These are phyloP conservation scores for Aspergillus spinulosporus DNA, from an alignment of 2,329 filamentous ascomycete species.

Conservation along the genomic window DNA sequence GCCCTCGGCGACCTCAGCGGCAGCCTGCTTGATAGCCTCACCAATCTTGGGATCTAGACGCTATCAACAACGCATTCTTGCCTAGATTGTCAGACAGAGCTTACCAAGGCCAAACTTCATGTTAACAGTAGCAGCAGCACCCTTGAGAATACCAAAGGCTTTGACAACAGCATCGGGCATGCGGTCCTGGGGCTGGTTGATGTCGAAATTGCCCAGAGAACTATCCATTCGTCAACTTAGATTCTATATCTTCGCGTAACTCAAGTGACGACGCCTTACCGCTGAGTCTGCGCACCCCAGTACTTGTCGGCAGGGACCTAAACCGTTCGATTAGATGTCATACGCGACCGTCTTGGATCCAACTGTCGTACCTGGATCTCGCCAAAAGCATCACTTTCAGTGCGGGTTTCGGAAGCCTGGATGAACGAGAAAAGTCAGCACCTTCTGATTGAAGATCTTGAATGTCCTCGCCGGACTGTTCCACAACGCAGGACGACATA, in stretches of 20 bases:
- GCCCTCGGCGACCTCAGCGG: conserved; percentile 85
- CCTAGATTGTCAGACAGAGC: conserved; percentile 20
- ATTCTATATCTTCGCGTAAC: background rate
- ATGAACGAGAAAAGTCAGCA: conserved; percentile 10
- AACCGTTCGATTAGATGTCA: conserved; percentile 17
- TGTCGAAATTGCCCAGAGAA: conserved; percentile 95
- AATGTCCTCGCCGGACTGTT: background rate
- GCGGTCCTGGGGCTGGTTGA: conserved; percentile 98
- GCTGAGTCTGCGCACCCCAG: conserved; percentile 97
- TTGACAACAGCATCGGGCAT: conserved; percentile 92
- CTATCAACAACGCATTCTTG: conserved; percentile 4
- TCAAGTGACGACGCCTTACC: conserved; percentile 44
- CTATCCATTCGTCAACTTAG: conserved; percentile 35
- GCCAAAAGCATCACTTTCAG: conserved; percentile 96
- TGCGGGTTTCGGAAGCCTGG: conserved; percentile 60
- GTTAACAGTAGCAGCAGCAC: conserved; percentile 92
- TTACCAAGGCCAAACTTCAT: conserved; percentile 82
- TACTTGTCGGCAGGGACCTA: conserved; percentile 85
- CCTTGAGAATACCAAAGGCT: conserved; percentile 97
- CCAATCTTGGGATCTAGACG: conserved; percentile 78
- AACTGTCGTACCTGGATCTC: conserved; percentile 66
- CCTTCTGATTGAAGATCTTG: background rate
- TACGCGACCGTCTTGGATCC: background rate
- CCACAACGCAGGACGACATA: conserved; percentile 19
- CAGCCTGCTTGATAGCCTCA: conserved; percentile 90